Evolutionary conservation across 1,284 basidiomycete species (phyloP), one percentile per base, ranked within the genome.

Genomic region (Moesziomyces aphidis): DNA sequence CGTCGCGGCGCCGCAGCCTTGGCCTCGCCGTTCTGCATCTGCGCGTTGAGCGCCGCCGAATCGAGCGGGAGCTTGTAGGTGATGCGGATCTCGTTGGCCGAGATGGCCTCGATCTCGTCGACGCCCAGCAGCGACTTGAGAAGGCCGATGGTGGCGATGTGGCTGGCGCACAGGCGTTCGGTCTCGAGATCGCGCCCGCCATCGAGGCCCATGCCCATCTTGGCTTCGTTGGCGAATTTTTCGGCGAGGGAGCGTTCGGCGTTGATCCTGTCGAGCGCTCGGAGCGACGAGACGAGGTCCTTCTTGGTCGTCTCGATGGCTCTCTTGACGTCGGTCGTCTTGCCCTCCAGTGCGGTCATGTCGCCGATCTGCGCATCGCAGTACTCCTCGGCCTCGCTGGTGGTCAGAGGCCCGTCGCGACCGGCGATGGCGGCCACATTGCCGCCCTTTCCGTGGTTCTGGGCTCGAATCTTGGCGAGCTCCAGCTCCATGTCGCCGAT

Each of bases 401-500:
- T 76, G 17, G 79, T 81, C 55, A 81, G 42, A 0, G 75, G 60
- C 11, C 77, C 76, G 7, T 80, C 73, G 10, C 66, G 54, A 22
- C 73, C 76, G 24, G 77, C 78, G 15, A 74, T 74, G n/a, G 63
- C 53, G 22, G 72, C 72, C 0, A 74, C 60, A 26, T 55, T 71
- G 8, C 73, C 68, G 3, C 72, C 72, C 51, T 68, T 71, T 39
- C 73, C 73, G 31, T 71, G 68, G 47, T 61, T 75, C 26, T 74
- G 73, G 1, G 76, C 78, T 17, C 75, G 71, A 36, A 73, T 80
- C 60, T 76, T 76, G 45, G 78, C 78, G 17, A 80, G 52, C 68
- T 78, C 78, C 5, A 80, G 70, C 63, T 80, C 78, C 78, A 80
- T 78, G 43, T 80, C 78, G 17, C 66, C 73, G 26, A 80, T 80